These are phyloP conservation scores for Phytophthora pisi DNA, from an alignment of 352 stramenopile species.

Conservation along the genomic window DNA sequence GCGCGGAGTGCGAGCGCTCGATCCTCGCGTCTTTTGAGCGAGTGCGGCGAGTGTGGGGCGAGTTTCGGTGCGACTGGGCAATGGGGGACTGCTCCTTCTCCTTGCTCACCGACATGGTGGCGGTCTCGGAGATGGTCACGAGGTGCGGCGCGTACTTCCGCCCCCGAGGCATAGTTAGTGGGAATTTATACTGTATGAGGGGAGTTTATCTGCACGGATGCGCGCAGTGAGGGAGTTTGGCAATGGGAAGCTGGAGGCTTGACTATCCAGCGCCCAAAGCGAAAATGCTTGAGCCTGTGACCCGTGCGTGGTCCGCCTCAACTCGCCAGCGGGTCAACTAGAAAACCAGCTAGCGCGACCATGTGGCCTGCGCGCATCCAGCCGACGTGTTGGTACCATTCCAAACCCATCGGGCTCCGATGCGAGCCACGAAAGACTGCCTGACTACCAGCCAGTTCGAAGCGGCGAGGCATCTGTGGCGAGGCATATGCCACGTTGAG, in stretches of 20 bases:
- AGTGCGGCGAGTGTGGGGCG: not conserved
- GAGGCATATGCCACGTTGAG: constrained; percentile 1
- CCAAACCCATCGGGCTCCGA: constrained; percentile 18
- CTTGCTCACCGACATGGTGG: constrained; percentile 42
- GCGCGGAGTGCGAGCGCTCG: constrained; percentile 35
- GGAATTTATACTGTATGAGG: too few species aligned
- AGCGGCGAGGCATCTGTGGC: not conserved
- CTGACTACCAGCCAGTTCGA: constrained; percentile 1
- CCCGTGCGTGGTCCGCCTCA: constrained; percentile 9
- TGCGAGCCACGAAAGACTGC: constrained; percentile 16
- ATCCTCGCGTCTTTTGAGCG: constrained; percentile 21
- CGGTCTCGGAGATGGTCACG: constrained; percentile 63
- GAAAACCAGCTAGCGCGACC: not conserved
- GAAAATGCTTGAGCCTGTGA: constrained; percentile 14
- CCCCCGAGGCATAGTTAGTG: constrained; percentile 32
- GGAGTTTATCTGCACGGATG: not conserved
- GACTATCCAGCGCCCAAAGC: not conserved
- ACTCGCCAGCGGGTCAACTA: constrained; percentile 8
- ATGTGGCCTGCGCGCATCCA: constrained; percentile 11
- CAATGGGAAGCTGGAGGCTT: constrained; percentile 2
- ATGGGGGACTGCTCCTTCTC: constrained; percentile 9
- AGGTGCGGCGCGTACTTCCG: constrained; percentile 62
- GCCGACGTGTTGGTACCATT: constrained; percentile 5
- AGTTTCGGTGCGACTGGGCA: not conserved
- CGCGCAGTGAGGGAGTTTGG: not conserved